Conservation (phyloP, 2,329 filamentous ascomycete species). For the Mollisiaceae sp. region DNA sequence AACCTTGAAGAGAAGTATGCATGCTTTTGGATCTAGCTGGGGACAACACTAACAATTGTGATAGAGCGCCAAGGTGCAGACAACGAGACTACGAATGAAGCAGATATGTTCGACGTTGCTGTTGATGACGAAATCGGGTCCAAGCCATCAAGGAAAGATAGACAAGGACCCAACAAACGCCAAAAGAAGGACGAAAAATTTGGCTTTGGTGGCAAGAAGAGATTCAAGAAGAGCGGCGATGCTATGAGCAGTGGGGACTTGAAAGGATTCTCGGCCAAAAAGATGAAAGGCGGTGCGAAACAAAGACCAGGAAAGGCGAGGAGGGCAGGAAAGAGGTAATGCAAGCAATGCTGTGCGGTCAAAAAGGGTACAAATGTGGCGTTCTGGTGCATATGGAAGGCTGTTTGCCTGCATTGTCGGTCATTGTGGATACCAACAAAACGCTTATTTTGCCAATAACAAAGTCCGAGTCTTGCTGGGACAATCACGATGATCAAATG, state of each 20-base stretch:
- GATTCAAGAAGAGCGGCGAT: conserved; percentile 87
- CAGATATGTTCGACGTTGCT: conserved; percentile 89
- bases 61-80: conserved; percentile 81
- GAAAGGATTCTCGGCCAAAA: conserved; percentile 78
- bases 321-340: conserved; percentile 41
- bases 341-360: not conserved
- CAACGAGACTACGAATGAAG: conserved; percentile 67
- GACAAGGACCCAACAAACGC: conserved; percentile 70
- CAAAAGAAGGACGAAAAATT: conserved; percentile 95
- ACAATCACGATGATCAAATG: not conserved
- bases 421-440: conserved; percentile 6
- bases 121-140: conserved; percentile 61
- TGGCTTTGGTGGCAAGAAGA: conserved; percentile 96
- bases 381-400: conserved; percentile 6
- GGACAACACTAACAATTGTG: conserved; percentile 34
- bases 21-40: conserved; percentile 15
- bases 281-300: conserved; percentile 73
- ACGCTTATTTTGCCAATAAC: not conserved
- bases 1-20: conserved; percentile 90
- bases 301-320: conserved; percentile 55
- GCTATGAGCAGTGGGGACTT: conserved; percentile 82
- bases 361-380: conserved; percentile 18
- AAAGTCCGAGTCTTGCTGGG: not conserved
- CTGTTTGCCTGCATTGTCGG: not conserved
- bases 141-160: conserved; percentile 48